A percentile compares a stretch with the other conserved stretches of the same genome.
These are phyloP conservation scores for Breviolum minutum DNA, from an alignment of 73 alveolate genomes.

Conservation along the genomic window DNA sequence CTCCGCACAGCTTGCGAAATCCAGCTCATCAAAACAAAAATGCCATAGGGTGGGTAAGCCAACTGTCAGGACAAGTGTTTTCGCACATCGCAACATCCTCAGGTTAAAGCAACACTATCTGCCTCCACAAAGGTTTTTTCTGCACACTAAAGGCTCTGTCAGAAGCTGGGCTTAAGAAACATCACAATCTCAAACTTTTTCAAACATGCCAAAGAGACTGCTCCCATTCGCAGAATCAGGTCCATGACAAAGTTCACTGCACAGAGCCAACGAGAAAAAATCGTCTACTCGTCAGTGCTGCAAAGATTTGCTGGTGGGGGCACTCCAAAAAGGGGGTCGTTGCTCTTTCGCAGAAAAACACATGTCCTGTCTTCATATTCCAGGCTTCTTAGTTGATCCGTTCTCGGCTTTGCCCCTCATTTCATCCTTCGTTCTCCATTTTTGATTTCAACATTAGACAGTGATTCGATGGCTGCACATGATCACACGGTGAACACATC, in stretches of 20 bases:
- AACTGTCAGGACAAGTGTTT: not conserved
- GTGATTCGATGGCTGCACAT: no score
- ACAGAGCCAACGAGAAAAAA: not conserved
- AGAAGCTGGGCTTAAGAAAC: not conserved
- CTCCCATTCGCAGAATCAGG: constrained; percentile 21
- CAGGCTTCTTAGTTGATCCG: no score
- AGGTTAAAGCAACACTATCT: not conserved
- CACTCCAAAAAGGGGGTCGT: no score
- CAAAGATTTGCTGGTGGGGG: no score
- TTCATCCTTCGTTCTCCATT: no score
- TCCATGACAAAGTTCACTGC: constrained; percentile 59
- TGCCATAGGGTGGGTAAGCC: constrained; percentile 47
- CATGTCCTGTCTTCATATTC: no score
- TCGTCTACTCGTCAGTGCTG: no score
- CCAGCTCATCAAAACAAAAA: constrained; percentile 45
- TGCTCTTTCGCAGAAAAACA: no score
- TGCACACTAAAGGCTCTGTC: not conserved
- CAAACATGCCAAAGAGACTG: constrained; percentile 36
- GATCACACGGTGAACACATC: no score
- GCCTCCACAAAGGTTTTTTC: not conserved
- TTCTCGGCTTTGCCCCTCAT: no score
- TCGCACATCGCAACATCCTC: not conserved
- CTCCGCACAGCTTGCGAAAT: constrained; percentile 35
- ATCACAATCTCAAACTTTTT: not conserved
- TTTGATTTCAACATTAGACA: no score